A percentile compares a stretch with the other conserved stretches of the same genome.
phyloP scores from a whole-genome alignment of 129 eudicot genomes.

The Ambrosia trifida region DNA sequence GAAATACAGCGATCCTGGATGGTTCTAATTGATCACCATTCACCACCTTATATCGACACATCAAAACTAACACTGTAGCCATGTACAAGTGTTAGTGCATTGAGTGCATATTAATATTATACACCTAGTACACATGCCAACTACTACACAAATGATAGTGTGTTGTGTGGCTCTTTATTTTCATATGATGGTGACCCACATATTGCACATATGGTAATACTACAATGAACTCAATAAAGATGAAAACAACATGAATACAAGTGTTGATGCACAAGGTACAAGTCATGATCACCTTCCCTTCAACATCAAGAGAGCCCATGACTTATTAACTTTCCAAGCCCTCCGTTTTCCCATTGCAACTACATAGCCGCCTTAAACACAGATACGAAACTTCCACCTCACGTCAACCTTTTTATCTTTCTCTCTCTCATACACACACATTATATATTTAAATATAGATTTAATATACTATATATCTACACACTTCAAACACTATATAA shows the following conservation, averaged over 20 bases:
- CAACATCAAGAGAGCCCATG: conserved; percentile 42
- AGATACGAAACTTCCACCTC: conserved; percentile 55
- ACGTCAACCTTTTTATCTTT: conserved; percentile 39
- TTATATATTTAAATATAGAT: conserved; percentile 24
- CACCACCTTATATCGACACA: conserved; percentile 15
- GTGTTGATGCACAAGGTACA: neutral
- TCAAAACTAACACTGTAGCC: neutral
- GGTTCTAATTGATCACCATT: neutral
- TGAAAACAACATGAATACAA: conserved; percentile 24
- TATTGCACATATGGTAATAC: conserved; percentile 13
- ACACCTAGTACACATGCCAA: neutral
- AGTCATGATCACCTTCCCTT: conserved; percentile 16
- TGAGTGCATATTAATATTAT: neutral
- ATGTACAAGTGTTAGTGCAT: conserved; percentile 19
- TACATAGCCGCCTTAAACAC: conserved; percentile 49
- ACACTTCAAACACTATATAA: conserved; percentile 33
- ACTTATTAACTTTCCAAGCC: conserved; percentile 48
- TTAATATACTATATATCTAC: conserved; percentile 16
- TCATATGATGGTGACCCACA: conserved; percentile 26
- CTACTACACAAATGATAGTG: conserved; percentile 5
- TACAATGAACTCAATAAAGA: conserved; percentile 9
- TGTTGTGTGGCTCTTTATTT: conserved; percentile 17
- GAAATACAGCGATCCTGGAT: neutral
- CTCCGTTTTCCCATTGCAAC: conserved; percentile 40
- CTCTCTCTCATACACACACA: conserved; percentile 12